Conservation (phyloP, 2,329 filamentous ascomycete species). For the Apiospora pterosperma region DNA sequence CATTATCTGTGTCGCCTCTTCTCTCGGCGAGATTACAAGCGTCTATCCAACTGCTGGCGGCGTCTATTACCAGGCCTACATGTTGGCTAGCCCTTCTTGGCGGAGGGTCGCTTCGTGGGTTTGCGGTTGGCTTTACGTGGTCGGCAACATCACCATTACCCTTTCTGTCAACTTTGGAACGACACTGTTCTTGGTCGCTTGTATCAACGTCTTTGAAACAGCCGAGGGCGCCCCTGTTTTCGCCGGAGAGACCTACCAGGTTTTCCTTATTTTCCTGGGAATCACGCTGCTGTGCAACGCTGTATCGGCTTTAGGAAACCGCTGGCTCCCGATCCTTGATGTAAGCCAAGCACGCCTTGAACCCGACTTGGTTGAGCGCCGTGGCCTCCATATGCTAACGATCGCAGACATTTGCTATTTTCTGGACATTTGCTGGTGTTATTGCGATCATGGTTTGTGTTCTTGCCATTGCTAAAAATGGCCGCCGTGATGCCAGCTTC, state of each 20-base stretch:
- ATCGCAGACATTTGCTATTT: conserved; percentile 63
- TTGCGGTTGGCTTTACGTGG: conserved; percentile 72
- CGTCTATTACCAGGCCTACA: conserved; percentile 77
- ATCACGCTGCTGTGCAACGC: conserved; percentile 63
- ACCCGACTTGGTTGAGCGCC: neutral
- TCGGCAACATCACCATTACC: conserved; percentile 79
- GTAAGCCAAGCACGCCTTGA: conserved; percentile 40
- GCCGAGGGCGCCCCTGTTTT: conserved; percentile 41
- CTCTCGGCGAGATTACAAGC: conserved; percentile 70
- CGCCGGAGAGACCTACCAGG: conserved; percentile 56
- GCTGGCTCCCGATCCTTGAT: conserved; percentile 64
- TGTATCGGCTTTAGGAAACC: conserved; percentile 65
- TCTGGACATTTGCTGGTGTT: conserved; percentile 71
- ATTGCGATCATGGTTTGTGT: conserved; percentile 61
- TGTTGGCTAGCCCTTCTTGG: conserved; percentile 61
- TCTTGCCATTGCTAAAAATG: conserved; percentile 65
- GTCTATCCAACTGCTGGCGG: conserved; percentile 75
- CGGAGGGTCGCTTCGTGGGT: conserved; percentile 66
- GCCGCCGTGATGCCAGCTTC: conserved; percentile 58
- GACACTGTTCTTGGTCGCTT: conserved; percentile 58
- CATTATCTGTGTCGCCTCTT: conserved; percentile 67
- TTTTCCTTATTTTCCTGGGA: conserved; percentile 68
- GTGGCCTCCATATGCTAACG: conserved; percentile 1
- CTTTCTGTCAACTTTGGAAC: conserved; percentile 81
- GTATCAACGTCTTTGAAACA: conserved; percentile 52